Conservation (phyloP, 108 stramenopile species). For the Aurantiochytrium sp. region DNA sequence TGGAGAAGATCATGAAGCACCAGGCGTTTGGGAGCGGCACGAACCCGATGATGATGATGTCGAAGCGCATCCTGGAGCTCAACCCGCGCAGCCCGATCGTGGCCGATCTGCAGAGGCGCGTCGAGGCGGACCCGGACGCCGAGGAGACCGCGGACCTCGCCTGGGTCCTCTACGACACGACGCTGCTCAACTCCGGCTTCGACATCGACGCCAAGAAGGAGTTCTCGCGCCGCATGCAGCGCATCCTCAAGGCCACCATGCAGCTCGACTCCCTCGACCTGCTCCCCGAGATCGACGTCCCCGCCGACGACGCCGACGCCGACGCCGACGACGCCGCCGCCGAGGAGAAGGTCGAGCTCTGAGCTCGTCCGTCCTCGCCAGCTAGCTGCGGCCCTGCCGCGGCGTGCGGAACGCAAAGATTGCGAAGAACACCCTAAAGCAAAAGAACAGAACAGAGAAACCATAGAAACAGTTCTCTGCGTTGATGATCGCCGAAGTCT, state of each 20-base stretch:
- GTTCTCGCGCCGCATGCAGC: conserved; percentile 78
- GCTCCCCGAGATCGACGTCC: conserved; percentile 82
- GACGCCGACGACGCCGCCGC: conserved; percentile 63
- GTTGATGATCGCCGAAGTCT: too few species aligned
- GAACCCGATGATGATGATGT: conserved; percentile 50
- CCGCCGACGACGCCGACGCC: conserved; percentile 78
- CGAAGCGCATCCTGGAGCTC: conserved; percentile 88
- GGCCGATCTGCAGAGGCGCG: conserved; percentile 72
- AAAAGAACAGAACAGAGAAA: too few species aligned
- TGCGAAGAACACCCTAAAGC: too few species aligned
- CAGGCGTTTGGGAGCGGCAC: conserved; percentile 82
- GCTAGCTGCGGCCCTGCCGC: too few species aligned
- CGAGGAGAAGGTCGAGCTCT: conserved; percentile 32
- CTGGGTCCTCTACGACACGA: conserved; percentile 92
- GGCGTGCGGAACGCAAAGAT: too few species aligned
- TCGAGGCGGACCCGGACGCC: conserved; percentile 50
- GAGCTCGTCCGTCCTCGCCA: too few species aligned
- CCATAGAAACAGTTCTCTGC: too few species aligned
- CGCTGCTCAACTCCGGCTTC: conserved; percentile 88
- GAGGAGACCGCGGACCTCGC: conserved; percentile 77
- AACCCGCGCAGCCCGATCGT: conserved; percentile 99
- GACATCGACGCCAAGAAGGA: conserved; percentile 74
- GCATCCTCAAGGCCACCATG: conserved; percentile 69
- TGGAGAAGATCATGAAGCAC: conserved; percentile 96
- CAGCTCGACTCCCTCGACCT: conserved; percentile 74